A percentile compares a stretch with the other conserved stretches of the same genome.
phyloP scores from a whole-genome alignment of 805 yeast species.

The Yamadazyma nakazawae region DNA sequence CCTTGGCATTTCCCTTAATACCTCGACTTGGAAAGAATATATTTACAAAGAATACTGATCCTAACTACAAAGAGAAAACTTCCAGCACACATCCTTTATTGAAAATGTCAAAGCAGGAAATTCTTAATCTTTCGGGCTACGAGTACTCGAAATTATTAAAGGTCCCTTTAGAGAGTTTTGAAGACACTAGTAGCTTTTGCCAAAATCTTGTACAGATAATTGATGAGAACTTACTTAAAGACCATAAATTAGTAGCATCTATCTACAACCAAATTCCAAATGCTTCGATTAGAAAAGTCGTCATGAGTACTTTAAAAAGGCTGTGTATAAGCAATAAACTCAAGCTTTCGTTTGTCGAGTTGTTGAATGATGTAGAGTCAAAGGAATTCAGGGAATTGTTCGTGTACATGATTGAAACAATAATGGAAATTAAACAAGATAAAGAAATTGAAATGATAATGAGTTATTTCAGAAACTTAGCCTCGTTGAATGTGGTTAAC shows the following conservation, averaged over 20 bases:
- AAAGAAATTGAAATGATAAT: slow-evolving; percentile 18
- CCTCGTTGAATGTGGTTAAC: slow-evolving; percentile 22
- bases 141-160: slow-evolving; percentile 26
- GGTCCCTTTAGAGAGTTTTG: slow-evolving; percentile 20
- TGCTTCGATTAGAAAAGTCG: slow-evolving; percentile 14
- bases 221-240: slow-evolving; percentile 25
- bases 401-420: slow-evolving; percentile 13
- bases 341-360: slow-evolving; percentile 25
- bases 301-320: slow-evolving; percentile 11
- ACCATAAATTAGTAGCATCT: slow-evolving; percentile 22
- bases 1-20: neutral
- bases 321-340: slow-evolving; percentile 5
- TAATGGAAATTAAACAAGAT: slow-evolving; percentile 11
- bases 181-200: slow-evolving; percentile 29
- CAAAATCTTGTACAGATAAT: slow-evolving; percentile 26
- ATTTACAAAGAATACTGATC: slow-evolving; percentile 9
- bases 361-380: slow-evolving; percentile 22
- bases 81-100: slow-evolving; percentile 33
- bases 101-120: slow-evolving; percentile 23
- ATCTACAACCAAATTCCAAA: slow-evolving; percentile 21
- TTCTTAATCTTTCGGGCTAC: slow-evolving; percentile 18
- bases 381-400: slow-evolving; percentile 17
- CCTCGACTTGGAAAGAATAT: slow-evolving; percentile 12
- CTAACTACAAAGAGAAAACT: neutral
- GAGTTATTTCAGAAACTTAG: slow-evolving; percentile 25